Evolutionary conservation across 2,329 filamentous ascomycete species (phyloP), one percentile per base, ranked within the genome.

Genomic region (Saccharata proteae): DNA sequence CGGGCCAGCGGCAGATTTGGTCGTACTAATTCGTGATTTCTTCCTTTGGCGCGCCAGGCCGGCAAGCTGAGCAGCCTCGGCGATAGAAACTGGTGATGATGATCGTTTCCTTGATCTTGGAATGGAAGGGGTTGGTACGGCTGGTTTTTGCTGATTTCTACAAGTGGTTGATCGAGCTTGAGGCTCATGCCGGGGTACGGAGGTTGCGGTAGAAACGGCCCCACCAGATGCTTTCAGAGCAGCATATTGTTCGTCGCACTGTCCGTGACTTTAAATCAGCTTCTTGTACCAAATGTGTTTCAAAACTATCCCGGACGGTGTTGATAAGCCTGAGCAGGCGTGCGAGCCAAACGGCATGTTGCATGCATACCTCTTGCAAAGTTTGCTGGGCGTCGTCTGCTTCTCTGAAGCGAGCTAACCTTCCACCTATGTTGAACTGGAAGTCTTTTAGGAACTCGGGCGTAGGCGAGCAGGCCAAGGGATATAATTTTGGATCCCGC

Each of bases 401-500:
- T 51, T 80, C 76, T 35, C 68, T 62, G 39, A 79, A 78, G 20
- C 67, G 59, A n/a, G 74, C 67, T 6, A 71, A 61, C 36, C 65
- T 62, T 26, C 74, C 71, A 28, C 72, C 71, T 20, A 80, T 61
- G 30, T 78, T 74, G 44, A 93, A 86, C 23, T 71, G 76, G 49
- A 96, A 80, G 35, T 75, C 76, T 40, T 75, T 74, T 38, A 98
- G 63, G 30, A 80, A 77, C 11, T 75, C 71, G 2, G 90, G 90
- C 2, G 86, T 93, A 1, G 83, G 79, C 29, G 81, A 77, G 39
- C 72, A 69, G 21, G 88, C 88, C 17, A 98, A 65, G 22, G 90
- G 90, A 53, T 93, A 98, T 45, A 90, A 75, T 53, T 92, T 93
- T 10, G 79, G 68, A 55, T 96, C 85, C 36, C 93, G 72, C 32